Conservation (phyloP, 208 protist genomes). For the Acanthamoeba comandoni region DNA sequence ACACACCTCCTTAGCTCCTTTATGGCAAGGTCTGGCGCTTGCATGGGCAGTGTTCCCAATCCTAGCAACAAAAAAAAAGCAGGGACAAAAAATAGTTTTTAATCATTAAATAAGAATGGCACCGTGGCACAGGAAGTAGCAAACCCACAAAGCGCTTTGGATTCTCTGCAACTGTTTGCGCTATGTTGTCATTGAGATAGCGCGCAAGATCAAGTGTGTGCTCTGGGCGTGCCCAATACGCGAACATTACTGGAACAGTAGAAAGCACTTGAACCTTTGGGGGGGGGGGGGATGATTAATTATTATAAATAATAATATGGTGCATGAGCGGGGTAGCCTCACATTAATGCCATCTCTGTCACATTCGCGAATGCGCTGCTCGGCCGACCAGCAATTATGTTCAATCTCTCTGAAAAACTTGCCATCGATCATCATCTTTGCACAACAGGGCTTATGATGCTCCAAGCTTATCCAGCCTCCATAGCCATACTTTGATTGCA, state of each 20-base stretch:
- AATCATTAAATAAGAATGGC: slow-evolving; percentile 2
- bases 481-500: slow-evolving; percentile 87
- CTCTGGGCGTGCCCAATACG: slow-evolving; percentile 90
- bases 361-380: slow-evolving; percentile 85
- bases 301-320: not conserved
- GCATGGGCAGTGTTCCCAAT: slow-evolving; percentile 89
- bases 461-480: slow-evolving; percentile 87
- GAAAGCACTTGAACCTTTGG: slow-evolving; percentile 86
- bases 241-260: slow-evolving; percentile 92
- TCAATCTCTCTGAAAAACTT: slow-evolving; percentile 89
- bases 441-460: slow-evolving; percentile 81
- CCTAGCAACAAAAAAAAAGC: slow-evolving; percentile 40
- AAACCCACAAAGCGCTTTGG: slow-evolving; percentile 85
- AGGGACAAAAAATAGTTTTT: too few relatives aligned
- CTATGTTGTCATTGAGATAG: slow-evolving; percentile 89
- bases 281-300: slow-evolving; percentile 38
- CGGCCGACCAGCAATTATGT: slow-evolving; percentile 88
- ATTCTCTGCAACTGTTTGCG: slow-evolving; percentile 82
- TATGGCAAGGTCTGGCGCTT: slow-evolving; percentile 88
- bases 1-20: slow-evolving; percentile 87
- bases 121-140: not conserved
- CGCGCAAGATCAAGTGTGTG: slow-evolving; percentile 85
- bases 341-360: slow-evolving; percentile 82
- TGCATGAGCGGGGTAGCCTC: not conserved
- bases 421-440: slow-evolving; percentile 89